phyloP scores from a whole-genome alignment of 306 rosid genomes.

The Crataegus laevigata region DNA sequence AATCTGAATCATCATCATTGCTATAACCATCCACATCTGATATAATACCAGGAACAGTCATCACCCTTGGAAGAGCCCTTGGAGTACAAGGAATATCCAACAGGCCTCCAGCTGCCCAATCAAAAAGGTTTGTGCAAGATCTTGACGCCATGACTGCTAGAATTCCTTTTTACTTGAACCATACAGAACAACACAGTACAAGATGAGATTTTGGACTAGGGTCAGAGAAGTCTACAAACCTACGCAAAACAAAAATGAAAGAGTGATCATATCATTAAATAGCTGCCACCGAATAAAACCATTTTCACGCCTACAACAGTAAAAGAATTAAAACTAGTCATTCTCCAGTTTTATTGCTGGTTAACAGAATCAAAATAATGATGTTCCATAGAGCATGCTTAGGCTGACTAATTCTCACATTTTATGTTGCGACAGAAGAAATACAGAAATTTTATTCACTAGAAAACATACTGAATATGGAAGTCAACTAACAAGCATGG shows the following conservation, averaged over 20 bases:
- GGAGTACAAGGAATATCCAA: slow-evolving; percentile 60
- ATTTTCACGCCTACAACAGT: neutral
- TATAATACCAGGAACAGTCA: slow-evolving; percentile 68
- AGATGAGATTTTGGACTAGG: neutral
- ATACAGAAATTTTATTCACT: neutral
- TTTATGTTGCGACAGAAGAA: neutral
- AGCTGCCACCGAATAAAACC: neutral
- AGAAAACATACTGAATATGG: neutral
- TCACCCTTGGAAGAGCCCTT: slow-evolving; percentile 60
- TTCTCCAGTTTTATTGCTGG: neutral
- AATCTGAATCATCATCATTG: slow-evolving; percentile 55
- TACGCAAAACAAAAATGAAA: neutral
- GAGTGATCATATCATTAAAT: neutral
- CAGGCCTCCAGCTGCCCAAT: slow-evolving; percentile 49
- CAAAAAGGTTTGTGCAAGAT: slow-evolving; percentile 51
- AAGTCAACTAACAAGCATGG: neutral
- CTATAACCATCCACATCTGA: slow-evolving; percentile 50
- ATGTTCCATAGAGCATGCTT: neutral
- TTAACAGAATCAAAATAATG: neutral
- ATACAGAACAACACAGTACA: slow-evolving; percentile 9
- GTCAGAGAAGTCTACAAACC: slow-evolving; percentile 8
- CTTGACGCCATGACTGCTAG: slow-evolving; percentile 44
- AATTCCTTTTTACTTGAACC: slow-evolving; percentile 13
- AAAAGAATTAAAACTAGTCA: neutral
- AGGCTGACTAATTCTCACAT: neutral